A percentile compares a stretch with the other conserved stretches of the same genome.
Conservation (phyloP, 164 flowering plant species). For the Magnolia sinica region DNA sequence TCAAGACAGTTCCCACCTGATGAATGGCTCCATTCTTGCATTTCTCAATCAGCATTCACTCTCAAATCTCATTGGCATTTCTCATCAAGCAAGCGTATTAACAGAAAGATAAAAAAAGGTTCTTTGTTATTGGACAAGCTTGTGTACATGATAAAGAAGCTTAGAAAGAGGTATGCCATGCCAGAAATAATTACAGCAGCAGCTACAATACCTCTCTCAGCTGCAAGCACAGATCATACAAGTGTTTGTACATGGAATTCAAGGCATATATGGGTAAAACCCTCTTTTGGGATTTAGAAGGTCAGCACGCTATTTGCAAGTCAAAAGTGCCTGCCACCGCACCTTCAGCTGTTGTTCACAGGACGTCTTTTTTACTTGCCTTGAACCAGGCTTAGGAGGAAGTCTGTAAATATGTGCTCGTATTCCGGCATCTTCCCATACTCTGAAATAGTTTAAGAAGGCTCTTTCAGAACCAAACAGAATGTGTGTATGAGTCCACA, state of each 20-base stretch:
- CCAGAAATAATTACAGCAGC: constrained; percentile 7
- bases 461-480: constrained; percentile 1
- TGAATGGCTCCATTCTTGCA: too few species aligned
- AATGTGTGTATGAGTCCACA: not conserved
- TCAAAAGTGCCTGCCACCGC: not conserved
- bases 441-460: constrained; percentile 36
- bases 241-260: constrained; percentile 16
- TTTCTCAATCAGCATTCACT: too few species aligned
- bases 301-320: not conserved
- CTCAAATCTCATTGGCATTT: too few species aligned
- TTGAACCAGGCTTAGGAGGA: constrained; percentile 56
- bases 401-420: constrained; percentile 84
- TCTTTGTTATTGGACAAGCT: not conserved
- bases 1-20: too few species aligned
- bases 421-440: constrained; percentile 86
- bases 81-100: not conserved
- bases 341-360: constrained; percentile 10
- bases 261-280: not conserved
- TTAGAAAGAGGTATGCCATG: not conserved
- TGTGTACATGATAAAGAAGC: not conserved
- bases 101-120: not conserved
- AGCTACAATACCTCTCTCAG: not conserved
- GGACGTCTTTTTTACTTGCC: constrained; percentile 43
- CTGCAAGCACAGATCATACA: constrained; percentile 14
- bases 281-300: not conserved